Evolutionary conservation across 1,284 basidiomycete genomes (phyloP).

Genomic region (Coniferiporia sulphurascens): DNA sequence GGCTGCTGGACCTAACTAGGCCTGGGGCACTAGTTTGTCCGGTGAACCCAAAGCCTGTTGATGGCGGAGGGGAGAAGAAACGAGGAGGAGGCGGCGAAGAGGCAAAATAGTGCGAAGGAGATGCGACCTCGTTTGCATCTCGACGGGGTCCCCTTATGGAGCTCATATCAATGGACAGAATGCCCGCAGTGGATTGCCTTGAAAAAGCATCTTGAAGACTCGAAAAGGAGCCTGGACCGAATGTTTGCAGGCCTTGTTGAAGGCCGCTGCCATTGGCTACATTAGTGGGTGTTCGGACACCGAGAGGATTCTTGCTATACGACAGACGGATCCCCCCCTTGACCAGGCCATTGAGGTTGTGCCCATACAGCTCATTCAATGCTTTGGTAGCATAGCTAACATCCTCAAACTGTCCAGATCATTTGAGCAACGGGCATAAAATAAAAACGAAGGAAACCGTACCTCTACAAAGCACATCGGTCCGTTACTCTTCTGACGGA

Average conservation of each 20-base stretch:
- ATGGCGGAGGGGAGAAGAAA: constrained; percentile 23
- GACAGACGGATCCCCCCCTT: constrained; percentile 94
- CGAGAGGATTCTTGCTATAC: constrained; percentile 93
- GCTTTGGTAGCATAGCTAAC: constrained; percentile 81
- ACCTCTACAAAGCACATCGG: constrained; percentile 98
- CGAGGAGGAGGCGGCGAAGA: constrained; percentile 21
- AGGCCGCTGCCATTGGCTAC: constrained; percentile 41
- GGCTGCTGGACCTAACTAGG: constrained; percentile 11
- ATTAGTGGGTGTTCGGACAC: constrained; percentile 75
- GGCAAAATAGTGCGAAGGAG: constrained; percentile 19
- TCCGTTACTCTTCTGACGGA: constrained; percentile 92
- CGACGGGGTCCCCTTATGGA: constrained; percentile 12
- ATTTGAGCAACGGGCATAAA: no score
- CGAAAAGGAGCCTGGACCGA: constrained; percentile 17
- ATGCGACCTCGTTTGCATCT: constrained; percentile 17
- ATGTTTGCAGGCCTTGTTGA: constrained; percentile 47
- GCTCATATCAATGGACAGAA: constrained; percentile 15
- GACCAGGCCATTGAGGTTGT: constrained; percentile 84
- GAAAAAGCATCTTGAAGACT: constrained; percentile 18
- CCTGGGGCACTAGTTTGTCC: constrained; percentile 7
- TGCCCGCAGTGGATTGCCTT: constrained; percentile 8
- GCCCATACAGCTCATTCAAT: constrained; percentile 87
- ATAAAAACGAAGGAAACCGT: constrained; percentile 21
- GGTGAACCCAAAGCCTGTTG: constrained; percentile 11
- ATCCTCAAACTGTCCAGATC: constrained; percentile 73